Evolutionary conservation across 2,329 filamentous ascomycete species (phyloP), one percentile per base, ranked within the genome.

Genomic region (Bipolaris oryzae): DNA sequence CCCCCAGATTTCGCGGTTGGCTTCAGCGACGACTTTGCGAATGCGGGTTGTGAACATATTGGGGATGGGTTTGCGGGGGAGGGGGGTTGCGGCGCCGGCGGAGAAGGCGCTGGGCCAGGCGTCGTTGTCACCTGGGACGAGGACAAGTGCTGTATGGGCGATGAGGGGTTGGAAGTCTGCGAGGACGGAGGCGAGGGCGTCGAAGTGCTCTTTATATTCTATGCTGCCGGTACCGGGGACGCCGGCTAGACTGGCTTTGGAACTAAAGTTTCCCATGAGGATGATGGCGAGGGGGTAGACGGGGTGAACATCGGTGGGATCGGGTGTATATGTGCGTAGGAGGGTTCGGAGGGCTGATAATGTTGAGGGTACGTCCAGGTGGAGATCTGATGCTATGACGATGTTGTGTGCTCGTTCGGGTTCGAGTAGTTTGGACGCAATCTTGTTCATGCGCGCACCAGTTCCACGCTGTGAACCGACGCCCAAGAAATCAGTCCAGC

Each of bases 181-280:
- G 5, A 99, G 83, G 1, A 91, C 84, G 2, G 88, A 87, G 3
- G 95, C 94, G 11, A 99, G 84, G 7, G 88, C 86, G 77, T 99
- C 92, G 74, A 98, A 97, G 73, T 90, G 89, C 77, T 98, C 95
- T 79, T 98, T 98, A 80, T 96, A 98, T 77, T 96, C 92, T 66
- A 98, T 93, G 75, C 91, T 94, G 35, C 91, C 91, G 20, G 89
- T 88, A 41, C 85, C 88, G 35, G 87, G 88, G 0, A 74, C 86
- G 50, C 90, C 88, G 25, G 83, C 81, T 70, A 88, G 81, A 50
- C 80, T 79, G 20, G 85, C 81, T 63, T 81, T 79, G 43, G 81
- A 82, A 51, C 82, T 82, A 70, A 99, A 98, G 75, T 95, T 96
- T 35, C 95, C 95, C 44, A 91, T 87, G 6, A 99, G 78, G 42